Conservation (phyloP, 2,329 filamentous ascomycete species). For the Huntiella decipiens region DNA sequence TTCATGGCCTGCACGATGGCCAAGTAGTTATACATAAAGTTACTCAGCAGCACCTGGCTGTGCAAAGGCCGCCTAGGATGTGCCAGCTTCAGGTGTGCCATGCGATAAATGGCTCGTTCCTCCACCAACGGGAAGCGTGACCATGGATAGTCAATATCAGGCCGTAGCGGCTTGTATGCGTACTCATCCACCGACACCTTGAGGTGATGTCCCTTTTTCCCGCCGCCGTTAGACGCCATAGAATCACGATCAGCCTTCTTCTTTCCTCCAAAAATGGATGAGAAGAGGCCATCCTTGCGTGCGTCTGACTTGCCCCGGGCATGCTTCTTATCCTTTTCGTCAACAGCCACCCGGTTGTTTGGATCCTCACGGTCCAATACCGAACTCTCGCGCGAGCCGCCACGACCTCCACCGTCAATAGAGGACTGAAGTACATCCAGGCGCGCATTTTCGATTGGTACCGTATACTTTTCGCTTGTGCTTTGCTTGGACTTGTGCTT, state of each 20-base stretch:
- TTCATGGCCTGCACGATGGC: slow-evolving; percentile 99
- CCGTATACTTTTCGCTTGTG: slow-evolving; percentile 25
- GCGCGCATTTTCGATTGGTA: slow-evolving; percentile 46
- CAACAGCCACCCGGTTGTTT: slow-evolving; percentile 32
- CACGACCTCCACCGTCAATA: slow-evolving; percentile 41
- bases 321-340: slow-evolving; percentile 49
- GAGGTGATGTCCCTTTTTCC: slow-evolving; percentile 54
- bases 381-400: slow-evolving; percentile 61
- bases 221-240: slow-evolving; percentile 19
- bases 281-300: slow-evolving; percentile 89
- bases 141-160: slow-evolving; percentile 92
- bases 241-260: slow-evolving; percentile 63
- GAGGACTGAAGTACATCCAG: slow-evolving; percentile 76
- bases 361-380: slow-evolving; percentile 61
- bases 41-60: slow-evolving; percentile 89
- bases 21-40: slow-evolving; percentile 99
- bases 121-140: slow-evolving; percentile 87
- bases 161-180: slow-evolving; percentile 48
- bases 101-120: slow-evolving; percentile 90
- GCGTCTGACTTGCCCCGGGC: slow-evolving; percentile 58
- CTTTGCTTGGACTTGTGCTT: slow-evolving; percentile 43
- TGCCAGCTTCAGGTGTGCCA: slow-evolving; percentile 98
- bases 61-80: slow-evolving; percentile 82
- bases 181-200: slow-evolving; percentile 59
- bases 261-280: slow-evolving; percentile 74